These are phyloP conservation scores for Leccinum variabile DNA, from an alignment of 1,284 basidiomycete genomes.

Conservation along the genomic window DNA sequence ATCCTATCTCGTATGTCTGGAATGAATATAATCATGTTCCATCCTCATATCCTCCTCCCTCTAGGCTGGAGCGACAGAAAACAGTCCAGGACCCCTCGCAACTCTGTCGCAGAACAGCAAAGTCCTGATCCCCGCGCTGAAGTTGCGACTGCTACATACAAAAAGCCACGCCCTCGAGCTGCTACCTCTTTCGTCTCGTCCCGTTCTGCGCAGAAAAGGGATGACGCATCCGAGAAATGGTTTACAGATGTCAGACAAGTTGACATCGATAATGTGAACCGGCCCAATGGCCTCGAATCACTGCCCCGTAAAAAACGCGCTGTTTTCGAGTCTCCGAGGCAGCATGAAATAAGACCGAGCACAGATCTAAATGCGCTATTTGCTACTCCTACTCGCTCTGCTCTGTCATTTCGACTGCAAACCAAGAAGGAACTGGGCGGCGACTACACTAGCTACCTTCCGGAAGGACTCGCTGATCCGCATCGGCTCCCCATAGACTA, in stretches of 20 bases:
- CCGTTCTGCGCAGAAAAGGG: slow-evolving; percentile 26
- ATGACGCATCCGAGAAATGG: slow-evolving; percentile 28
- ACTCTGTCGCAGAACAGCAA: slow-evolving; percentile 4
- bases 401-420: slow-evolving; percentile 24
- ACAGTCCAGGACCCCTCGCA: slow-evolving; percentile 5
- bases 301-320: slow-evolving; percentile 11
- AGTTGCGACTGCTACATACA: background rate
- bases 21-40: background rate
- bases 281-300: background rate
- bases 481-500: slow-evolving; percentile 38
- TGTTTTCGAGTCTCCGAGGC: background rate
- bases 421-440: slow-evolving; percentile 43
- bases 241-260: slow-evolving; percentile 24
- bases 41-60: background rate
- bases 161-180: slow-evolving; percentile 3
- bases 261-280: slow-evolving; percentile 14
- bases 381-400: slow-evolving; percentile 6
- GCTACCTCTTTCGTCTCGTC: slow-evolving; percentile 25
- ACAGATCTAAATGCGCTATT: slow-evolving; percentile 31
- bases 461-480: slow-evolving; percentile 16
- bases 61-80: slow-evolving; percentile 22
- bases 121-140: background rate
- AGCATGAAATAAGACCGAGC: slow-evolving; percentile 27
- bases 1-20: slow-evolving; percentile 28
- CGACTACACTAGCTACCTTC: slow-evolving; percentile 51